Evolutionary conservation across 169 alveolate genomes (phyloP).

Genomic region (Plasmodium reichenowi): DNA sequence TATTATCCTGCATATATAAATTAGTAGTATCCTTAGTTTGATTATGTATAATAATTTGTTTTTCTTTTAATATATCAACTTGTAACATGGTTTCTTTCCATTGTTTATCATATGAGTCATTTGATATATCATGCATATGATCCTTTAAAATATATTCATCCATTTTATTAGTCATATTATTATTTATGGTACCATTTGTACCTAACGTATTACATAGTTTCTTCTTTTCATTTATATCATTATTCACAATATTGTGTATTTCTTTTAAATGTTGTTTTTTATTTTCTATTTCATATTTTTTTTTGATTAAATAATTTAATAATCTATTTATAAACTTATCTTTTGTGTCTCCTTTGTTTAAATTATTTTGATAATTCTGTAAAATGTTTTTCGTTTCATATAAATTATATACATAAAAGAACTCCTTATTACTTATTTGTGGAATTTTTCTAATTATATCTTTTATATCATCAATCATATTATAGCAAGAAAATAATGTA

Average conservation of each 20-base stretch:
- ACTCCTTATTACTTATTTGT: conserved; percentile 1
- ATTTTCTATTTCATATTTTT: not conserved
- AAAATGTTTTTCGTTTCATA: conserved; percentile 1
- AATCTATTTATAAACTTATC: not conserved
- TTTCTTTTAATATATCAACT: not conserved
- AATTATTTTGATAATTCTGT: not conserved
- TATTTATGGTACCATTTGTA: too few relatives aligned
- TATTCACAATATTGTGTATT: too few relatives aligned
- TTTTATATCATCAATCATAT: conserved; percentile 27
- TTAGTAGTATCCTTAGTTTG: too few relatives aligned
- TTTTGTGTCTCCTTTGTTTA: not conserved
- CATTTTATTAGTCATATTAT: too few relatives aligned
- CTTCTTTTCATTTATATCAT: too few relatives aligned
- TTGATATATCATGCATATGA: not conserved
- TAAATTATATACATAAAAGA: conserved; percentile 20
- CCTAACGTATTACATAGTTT: too few relatives aligned
- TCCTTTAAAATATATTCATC: not conserved
- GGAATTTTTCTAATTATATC: conserved; percentile 2
- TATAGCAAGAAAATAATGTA: conserved; percentile 33
- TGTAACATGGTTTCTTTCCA: not conserved
- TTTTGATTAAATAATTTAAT: conserved; percentile 3
- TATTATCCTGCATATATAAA: not conserved
- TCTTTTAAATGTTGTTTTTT: not conserved
- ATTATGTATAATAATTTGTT: too few relatives aligned
- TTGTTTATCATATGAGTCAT: not conserved